phyloP scores from a whole-genome alignment of 2,329 filamentous ascomycete species.

The Aspergillus novoparasiticus region DNA sequence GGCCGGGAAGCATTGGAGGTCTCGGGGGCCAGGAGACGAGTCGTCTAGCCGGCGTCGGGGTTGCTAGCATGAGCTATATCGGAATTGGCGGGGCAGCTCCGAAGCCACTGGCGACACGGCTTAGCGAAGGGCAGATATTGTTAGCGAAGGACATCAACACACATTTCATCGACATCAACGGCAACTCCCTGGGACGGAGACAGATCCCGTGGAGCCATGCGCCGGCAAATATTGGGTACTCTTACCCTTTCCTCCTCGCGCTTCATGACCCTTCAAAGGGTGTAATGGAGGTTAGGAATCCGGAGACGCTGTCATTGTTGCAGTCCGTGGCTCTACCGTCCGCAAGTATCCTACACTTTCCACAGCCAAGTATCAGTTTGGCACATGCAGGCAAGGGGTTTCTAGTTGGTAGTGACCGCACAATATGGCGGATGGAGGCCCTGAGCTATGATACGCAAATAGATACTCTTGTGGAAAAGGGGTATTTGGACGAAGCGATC shows the following conservation, averaged over 20 bases:
- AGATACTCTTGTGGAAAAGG: slow-evolving; percentile 73
- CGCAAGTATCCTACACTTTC: slow-evolving; percentile 84
- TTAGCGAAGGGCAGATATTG: slow-evolving; percentile 81
- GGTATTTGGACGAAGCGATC: slow-evolving; percentile 85
- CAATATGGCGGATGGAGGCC: slow-evolving; percentile 94
- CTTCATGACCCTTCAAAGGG: slow-evolving; percentile 83
- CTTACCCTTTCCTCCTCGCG: slow-evolving; percentile 91
- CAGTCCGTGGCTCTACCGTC: slow-evolving; percentile 82
- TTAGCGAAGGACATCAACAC: slow-evolving; percentile 98
- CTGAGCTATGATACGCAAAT: slow-evolving; percentile 90
- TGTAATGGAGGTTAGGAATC: slow-evolving; percentile 85
- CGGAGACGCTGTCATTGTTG: slow-evolving; percentile 84
- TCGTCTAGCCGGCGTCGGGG: slow-evolving; percentile 80
- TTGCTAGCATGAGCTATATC: slow-evolving; percentile 94
- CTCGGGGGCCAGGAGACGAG: slow-evolving; percentile 65
- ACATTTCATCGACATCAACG: slow-evolving; percentile 82
- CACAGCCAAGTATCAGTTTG: slow-evolving; percentile 89
- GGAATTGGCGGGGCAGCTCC: slow-evolving; percentile 90
- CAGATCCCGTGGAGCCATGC: slow-evolving; percentile 91
- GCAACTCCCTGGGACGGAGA: slow-evolving; percentile 76
- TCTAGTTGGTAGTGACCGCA: slow-evolving; percentile 85
- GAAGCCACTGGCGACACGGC: slow-evolving; percentile 80
- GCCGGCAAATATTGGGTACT: slow-evolving; percentile 91
- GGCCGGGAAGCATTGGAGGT: slow-evolving; percentile 71
- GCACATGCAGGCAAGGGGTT: slow-evolving; percentile 96